A percentile compares a stretch with the other conserved stretches of the same genome.
phyloP scores from a whole-genome alignment of 257 asterid genomes.

The Ophiorrhiza pumila region DNA sequence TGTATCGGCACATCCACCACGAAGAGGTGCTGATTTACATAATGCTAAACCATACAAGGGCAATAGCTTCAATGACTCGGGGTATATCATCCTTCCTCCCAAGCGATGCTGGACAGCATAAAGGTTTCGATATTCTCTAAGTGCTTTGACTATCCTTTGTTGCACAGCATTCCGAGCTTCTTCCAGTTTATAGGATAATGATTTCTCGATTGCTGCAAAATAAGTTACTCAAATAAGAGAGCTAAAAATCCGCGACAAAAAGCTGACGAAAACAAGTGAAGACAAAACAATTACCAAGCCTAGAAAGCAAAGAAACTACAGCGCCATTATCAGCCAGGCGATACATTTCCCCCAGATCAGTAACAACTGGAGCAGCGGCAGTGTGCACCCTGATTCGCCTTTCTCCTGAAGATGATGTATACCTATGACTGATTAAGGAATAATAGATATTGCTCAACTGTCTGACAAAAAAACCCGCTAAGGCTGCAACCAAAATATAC shows the following conservation, averaged over 20 bases:
- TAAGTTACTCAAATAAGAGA: conserved; percentile 12
- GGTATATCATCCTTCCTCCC: conserved; percentile 46
- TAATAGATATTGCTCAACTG: conserved; percentile 7
- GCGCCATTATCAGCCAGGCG: conserved; percentile 96
- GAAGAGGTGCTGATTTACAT: conserved; percentile 71
- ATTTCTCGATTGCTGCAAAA: conserved; percentile 89
- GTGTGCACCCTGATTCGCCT: conserved; percentile 98
- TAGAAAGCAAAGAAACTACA: conserved; percentile 65
- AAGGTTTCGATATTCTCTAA: conserved; percentile 87
- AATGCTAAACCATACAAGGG: conserved; percentile 58
- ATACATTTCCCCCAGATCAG: conserved; percentile 92
- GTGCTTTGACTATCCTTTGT: conserved; percentile 78
- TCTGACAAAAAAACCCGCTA: not conserved
- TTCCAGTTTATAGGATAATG: conserved; percentile 81
- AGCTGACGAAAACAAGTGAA: not conserved
- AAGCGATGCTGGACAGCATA: conserved; percentile 91
- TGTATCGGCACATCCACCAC: conserved; percentile 85
- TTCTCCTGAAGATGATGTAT: conserved; percentile 97
- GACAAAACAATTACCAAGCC: conserved; percentile 65
- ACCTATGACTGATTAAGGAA: conserved; percentile 66
- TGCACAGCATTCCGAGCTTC: conserved; percentile 77
- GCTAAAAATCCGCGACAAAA: conserved; percentile 6
- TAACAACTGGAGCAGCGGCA: conserved; percentile 93
- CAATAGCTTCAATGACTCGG: conserved; percentile 71
- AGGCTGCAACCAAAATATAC: not conserved